phyloP scores from a whole-genome alignment of 2,329 filamentous ascomycete species.

The Microcyclospora pomicola region DNA sequence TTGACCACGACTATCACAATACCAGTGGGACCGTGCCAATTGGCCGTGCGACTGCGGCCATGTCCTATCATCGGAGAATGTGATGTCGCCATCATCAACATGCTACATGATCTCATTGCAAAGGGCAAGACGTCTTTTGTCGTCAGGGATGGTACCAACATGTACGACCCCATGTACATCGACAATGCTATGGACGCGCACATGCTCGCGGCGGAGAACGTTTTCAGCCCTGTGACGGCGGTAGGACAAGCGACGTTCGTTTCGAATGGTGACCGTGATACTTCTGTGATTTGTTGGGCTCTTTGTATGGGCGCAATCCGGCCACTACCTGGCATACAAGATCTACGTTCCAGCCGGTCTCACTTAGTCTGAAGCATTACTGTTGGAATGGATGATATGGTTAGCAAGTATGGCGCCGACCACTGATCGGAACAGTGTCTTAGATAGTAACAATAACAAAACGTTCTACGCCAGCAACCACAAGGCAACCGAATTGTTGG shows the following conservation, averaged over 20 bases:
- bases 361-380: constrained; percentile 34
- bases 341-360: constrained; percentile 35
- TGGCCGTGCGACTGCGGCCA: constrained; percentile 64
- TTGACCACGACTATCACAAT: constrained; percentile 59
- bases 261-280: constrained; percentile 76
- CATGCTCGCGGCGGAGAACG: constrained; percentile 61
- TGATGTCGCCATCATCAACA: constrained; percentile 62
- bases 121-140: constrained; percentile 61
- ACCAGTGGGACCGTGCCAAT: constrained; percentile 72
- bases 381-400: constrained; percentile 36
- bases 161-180: constrained; percentile 60
- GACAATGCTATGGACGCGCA: constrained; percentile 64
- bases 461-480: constrained; percentile 39
- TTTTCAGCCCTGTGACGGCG: constrained; percentile 51
- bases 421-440: constrained; percentile 40
- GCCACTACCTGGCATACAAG: constrained; percentile 36
- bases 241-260: constrained; percentile 77
- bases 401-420: constrained; percentile 31
- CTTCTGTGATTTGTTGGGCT: constrained; percentile 82
- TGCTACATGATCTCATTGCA: constrained; percentile 58
- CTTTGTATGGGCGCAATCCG: constrained; percentile 56
- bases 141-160: constrained; percentile 58
- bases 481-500: constrained; percentile 40
- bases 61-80: constrained; percentile 85
- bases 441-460: constrained; percentile 40